A percentile compares a stretch with the other conserved stretches of the same genome.
Conservation (phyloP, 2,329 filamentous ascomycete genomes). For the Fusarium subglutinans region DNA sequence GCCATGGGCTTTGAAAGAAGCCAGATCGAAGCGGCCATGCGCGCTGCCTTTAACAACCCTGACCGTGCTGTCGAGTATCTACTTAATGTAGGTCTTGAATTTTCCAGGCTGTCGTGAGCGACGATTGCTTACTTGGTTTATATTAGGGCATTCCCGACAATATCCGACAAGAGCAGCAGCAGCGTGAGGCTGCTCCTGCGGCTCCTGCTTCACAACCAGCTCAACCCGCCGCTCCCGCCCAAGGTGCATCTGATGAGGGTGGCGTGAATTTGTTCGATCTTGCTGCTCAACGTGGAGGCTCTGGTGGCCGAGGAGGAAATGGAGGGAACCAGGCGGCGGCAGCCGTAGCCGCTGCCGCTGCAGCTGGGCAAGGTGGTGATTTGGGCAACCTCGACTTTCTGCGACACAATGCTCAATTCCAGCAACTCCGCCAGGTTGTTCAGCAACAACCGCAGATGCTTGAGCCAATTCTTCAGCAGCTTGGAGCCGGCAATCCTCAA, state of each 20-base stretch:
- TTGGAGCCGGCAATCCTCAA: conserved; percentile 93
- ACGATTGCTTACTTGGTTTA: conserved; percentile 13
- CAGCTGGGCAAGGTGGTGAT: conserved; percentile 61
- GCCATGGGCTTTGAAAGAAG: conserved; percentile 93
- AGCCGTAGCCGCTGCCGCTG: conserved; percentile 52
- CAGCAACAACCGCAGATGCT: conserved; percentile 99
- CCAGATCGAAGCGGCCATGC: conserved; percentile 93
- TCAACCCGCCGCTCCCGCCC: conserved; percentile 51
- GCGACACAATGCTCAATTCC: conserved; percentile 95
- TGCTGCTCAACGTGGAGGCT: conserved; percentile 76
- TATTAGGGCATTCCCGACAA: conserved; percentile 88
- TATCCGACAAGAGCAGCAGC: conserved; percentile 75
- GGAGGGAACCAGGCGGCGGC: conserved; percentile 54
- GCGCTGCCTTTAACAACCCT: conserved; percentile 95
- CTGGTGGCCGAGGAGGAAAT: conserved; percentile 55
- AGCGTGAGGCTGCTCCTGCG: conserved; percentile 46
- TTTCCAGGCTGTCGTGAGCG: not conserved
- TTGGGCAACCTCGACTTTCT: conserved; percentile 90
- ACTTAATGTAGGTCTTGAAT: conserved; percentile 71
- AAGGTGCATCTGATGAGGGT: conserved; percentile 67
- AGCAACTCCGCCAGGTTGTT: conserved; percentile 95
- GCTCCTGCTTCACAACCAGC: conserved; percentile 54
- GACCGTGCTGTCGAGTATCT: conserved; percentile 98
- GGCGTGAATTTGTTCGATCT: conserved; percentile 92
- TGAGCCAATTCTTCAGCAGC: conserved; percentile 95